Percentiles rank a stretch among this genome's conserved stretches.
phyloP scores from a whole-genome alignment of 202 grass and related monocot species.

The Musa balbisiana region DNA sequence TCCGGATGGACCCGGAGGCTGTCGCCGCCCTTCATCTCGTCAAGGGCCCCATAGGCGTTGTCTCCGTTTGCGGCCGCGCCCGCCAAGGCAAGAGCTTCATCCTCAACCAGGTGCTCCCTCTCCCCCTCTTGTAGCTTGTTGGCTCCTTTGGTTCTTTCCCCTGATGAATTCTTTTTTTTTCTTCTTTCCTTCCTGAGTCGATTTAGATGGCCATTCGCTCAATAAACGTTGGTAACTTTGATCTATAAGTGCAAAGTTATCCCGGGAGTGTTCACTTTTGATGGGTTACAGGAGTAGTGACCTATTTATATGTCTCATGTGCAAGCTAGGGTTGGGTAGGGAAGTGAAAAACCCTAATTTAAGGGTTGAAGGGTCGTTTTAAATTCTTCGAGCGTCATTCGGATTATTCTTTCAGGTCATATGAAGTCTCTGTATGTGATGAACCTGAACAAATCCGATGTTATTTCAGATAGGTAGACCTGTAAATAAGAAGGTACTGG shows the following conservation, averaged over 20 bases:
- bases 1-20: conserved; percentile 88
- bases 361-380: not conserved
- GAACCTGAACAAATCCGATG: too few relatives aligned
- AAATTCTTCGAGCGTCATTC: too few relatives aligned
- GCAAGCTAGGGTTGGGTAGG: not conserved
- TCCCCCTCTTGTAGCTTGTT: not conserved
- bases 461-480: too few relatives aligned
- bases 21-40: conserved; percentile 81
- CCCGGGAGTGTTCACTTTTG: not conserved
- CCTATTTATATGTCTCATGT: not conserved
- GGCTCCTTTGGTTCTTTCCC: not conserved
- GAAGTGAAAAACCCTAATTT: not conserved
- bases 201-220: not conserved
- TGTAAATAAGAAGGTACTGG: too few relatives aligned
- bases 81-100: conserved; percentile 99
- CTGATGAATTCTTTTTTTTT: conserved; percentile 11
- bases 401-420: too few relatives aligned
- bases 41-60: conserved; percentile 80
- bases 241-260: not conserved
- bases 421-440: too few relatives aligned
- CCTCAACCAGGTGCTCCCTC: conserved; percentile 69
- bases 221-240: not conserved
- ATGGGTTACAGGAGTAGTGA: not conserved
- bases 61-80: conserved; percentile 88
- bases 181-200: not conserved